Evolutionary conservation across 2,329 filamentous ascomycete genomes (phyloP).

Genomic region (Calonectria fujianensis): DNA sequence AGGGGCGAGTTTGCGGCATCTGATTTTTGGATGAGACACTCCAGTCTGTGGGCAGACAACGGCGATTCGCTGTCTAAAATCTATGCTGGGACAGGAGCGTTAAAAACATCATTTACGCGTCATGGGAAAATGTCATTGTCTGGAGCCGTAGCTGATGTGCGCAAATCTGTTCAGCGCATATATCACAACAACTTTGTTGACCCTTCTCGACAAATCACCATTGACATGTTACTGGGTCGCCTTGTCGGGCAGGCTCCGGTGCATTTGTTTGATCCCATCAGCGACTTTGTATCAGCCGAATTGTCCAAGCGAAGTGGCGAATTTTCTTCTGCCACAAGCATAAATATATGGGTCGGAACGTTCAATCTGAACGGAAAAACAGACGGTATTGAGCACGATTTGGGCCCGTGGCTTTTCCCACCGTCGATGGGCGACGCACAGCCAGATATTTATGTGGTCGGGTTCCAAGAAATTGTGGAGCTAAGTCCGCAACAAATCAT

Average conservation of each 20-base stretch:
- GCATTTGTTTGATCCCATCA: constrained; percentile 93
- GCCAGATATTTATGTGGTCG: constrained; percentile 91
- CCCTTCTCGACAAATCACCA: constrained; percentile 93
- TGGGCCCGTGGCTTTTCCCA: constrained; percentile 91
- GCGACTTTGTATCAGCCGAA: constrained; percentile 89
- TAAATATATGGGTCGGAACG: constrained; percentile 90
- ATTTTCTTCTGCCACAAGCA: constrained; percentile 83
- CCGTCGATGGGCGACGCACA: constrained; percentile 73
- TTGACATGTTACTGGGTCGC: constrained; percentile 92
- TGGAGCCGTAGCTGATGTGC: constrained; percentile 93
- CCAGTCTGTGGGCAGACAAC: constrained; percentile 97
- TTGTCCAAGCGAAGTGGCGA: constrained; percentile 80
- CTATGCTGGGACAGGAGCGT: constrained; percentile 95
- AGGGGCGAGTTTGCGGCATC: constrained; percentile 80
- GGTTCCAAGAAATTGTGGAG: constrained; percentile 99
- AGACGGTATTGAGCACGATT: constrained; percentile 84
- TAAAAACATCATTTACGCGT: constrained; percentile 96
- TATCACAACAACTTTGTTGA: constrained; percentile 99
- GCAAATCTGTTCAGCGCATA: constrained; percentile 93
- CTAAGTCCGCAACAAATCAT: constrained; percentile 98
- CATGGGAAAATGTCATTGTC: constrained; percentile 97
- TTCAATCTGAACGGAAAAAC: constrained; percentile 97
- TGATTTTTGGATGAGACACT: constrained; percentile 95
- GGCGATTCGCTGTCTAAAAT: constrained; percentile 95
- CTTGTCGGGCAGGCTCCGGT: constrained; percentile 89